Base-by-base conservation (phyloP, 805 yeast species). In the Spathaspora passalidarum region DNA sequence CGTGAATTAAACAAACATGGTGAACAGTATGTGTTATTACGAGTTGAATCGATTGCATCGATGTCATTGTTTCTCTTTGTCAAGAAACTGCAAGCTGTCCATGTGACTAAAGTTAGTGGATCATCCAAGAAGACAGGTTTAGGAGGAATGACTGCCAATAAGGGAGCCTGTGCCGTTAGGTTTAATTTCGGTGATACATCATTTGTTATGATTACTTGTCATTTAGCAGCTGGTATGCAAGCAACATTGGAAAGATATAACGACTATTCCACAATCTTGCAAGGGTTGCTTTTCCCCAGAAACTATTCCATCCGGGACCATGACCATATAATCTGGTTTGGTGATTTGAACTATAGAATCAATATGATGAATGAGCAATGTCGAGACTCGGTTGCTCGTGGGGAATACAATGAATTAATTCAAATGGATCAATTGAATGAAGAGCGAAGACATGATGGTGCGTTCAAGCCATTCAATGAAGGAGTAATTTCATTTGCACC, bases 101-200 rank as follows among this genome's bases (percentile, higher is more conserved):
- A 65, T 35, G 82, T 94, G 3, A 86, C 88, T 11, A 84, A 86
- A 57, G 97, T 94, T 4, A 91, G 90, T 54, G 97, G 97, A n/a
- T 79, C 91, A n/a, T 79, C 87, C 10, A 92, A 91, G 57, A 92
- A 92, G 65, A 92, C 98, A 0, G 99, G 98, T 0, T 71, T 94
- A 45, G 97, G 97, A 32, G 99, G 99, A 38, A 92, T 94, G 69
- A 81, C 98, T 0, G 99, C 97, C 14, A 92, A 94, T 62, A 92
- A 92, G 63, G 99, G 99, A 38, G 97, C 95, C 3, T 95, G 91
- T 49, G 97, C 96, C 0, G 88, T 94, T 13, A 76, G 97, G 49
- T 87, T 92, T 65, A 80, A 85, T 42, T 88, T 78, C 63, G 94
- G 94, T 1, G 78, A 82, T 25, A 85, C 96, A 0, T 74, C 86